These are phyloP conservation scores for Aristolochia californica DNA, from an alignment of 164 flowering plant genomes.

Conservation along the genomic window DNA sequence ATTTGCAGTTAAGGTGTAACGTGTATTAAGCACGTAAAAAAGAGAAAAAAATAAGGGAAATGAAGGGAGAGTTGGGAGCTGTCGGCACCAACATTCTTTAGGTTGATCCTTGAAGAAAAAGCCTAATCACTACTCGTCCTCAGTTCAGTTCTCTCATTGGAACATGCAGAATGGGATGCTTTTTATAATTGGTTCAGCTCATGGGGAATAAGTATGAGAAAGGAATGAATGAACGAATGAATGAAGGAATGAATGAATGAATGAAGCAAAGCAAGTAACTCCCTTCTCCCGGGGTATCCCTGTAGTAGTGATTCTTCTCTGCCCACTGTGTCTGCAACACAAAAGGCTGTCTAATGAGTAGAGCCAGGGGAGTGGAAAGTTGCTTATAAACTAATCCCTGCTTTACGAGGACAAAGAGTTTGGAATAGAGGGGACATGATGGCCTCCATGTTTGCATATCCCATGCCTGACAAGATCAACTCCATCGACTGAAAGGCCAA, in stretches of 20 bases:
- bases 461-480: constrained; percentile 29
- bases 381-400: constrained; percentile 22
- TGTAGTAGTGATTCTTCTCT: no score
- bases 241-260: not conserved
- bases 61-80: no score
- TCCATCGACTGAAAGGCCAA: constrained; percentile 4
- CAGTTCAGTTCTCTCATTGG: constrained; percentile 5
- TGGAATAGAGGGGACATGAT: constrained; percentile 53
- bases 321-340: constrained; percentile 6
- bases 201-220: not conserved
- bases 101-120: constrained; percentile 4
- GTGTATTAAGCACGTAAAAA: no score
- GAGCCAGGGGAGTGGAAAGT: constrained; percentile 23
- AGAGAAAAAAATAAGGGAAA: no score
- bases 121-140: constrained; percentile 6
- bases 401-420: constrained; percentile 29
- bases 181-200: constrained; percentile 3
- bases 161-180: not conserved
- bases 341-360: constrained; percentile 13
- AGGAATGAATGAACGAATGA: no score
- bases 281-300: no score
- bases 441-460: constrained; percentile 56
- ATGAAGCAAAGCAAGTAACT: not conserved
- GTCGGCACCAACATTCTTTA: constrained; percentile 1
- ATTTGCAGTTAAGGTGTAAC: no score